Percentiles rank a stretch among this genome's conserved stretches.
These are phyloP conservation scores for Diaporthe australafricana DNA, from an alignment of 2,329 filamentous ascomycete species.

Conservation along the genomic window DNA sequence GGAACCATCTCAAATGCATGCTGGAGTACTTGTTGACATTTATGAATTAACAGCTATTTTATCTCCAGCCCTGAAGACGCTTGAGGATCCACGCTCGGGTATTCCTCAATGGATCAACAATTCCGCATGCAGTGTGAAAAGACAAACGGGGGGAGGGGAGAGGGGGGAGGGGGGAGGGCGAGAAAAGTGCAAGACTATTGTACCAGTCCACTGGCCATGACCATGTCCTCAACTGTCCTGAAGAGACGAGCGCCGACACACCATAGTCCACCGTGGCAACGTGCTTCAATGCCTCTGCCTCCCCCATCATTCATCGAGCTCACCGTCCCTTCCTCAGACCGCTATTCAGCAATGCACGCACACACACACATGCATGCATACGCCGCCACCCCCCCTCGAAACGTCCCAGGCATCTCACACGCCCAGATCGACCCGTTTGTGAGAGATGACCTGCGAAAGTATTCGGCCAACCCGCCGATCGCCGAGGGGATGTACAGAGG, in stretches of 20 bases:
- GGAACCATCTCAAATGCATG: neutral
- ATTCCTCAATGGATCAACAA: neutral
- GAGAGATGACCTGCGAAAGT: conserved; percentile 3
- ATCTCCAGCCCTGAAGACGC: neutral
- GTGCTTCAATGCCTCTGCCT: neutral
- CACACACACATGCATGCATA: neutral
- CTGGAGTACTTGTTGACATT: too few species aligned
- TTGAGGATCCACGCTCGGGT: too few species aligned
- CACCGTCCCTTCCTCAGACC: neutral
- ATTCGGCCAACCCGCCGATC: neutral
- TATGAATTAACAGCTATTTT: neutral
- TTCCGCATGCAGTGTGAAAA: neutral
- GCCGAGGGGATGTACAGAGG: neutral
- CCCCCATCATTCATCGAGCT: neutral
- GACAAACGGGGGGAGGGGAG: too few species aligned
- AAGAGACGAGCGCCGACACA: too few species aligned
- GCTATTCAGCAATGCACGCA: neutral
- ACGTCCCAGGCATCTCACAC: neutral
- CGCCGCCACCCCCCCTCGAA: neutral
- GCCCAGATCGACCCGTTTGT: neutral
- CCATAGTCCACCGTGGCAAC: too few species aligned
- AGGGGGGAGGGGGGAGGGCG: too few species aligned
- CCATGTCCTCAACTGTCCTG: neutral
- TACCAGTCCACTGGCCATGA: neutral
- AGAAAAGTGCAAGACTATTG: neutral